Base-by-base conservation (phyloP, 306 rosid species). In the Prosopis cineraria region DNA sequence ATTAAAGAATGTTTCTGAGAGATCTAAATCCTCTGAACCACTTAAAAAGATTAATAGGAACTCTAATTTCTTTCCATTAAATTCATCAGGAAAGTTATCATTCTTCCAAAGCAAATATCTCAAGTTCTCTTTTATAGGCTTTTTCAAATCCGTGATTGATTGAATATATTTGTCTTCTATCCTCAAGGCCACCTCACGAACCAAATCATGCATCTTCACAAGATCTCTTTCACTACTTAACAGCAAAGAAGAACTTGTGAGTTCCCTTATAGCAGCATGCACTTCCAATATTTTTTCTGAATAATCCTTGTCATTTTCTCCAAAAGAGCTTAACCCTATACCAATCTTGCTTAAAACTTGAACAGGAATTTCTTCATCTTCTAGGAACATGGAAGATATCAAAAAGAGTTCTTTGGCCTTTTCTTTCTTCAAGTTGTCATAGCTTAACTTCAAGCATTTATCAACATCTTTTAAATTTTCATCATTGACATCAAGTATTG, bases 171-270 rank as follows among this genome's bases (percentile, higher is more conserved):
- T 3, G 1, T 52, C 14, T 22, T 63, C 34, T 14, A 81, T 70
- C 29, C 17, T 2, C 2, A 27, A 60, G 10, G 73, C 80, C 22
- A 78, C 62, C 27, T 58, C 29, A 0, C 72, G 85, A 66, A 73
- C 62, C 24, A 78, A 9, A 40, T 78, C 86, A 39, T 82, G 83
- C 86, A 82, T 39, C 70, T 73, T 78, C 31, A 82, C 68, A 67
- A 0, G 0, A 0, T 55, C 10, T 22, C 0, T 14, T 1, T 12
- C n/a, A 4, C 0, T 58, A 10, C 17, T 29, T 30, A 53, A 50
- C 37, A 83, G 14, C 5, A 83, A 69, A 52, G 55, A 68, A 48
- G 70, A 83, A 52, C 75, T 9, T 22, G 48, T 1, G 4, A 83
- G 83, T 33, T 30, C 33, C 11, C 13, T 13, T 14, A 27, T 16